A percentile compares a stretch with the other conserved stretches of the same genome.
phyloP scores from a whole-genome alignment of 129 eudicot genomes.

The Artemisia tridentata region DNA sequence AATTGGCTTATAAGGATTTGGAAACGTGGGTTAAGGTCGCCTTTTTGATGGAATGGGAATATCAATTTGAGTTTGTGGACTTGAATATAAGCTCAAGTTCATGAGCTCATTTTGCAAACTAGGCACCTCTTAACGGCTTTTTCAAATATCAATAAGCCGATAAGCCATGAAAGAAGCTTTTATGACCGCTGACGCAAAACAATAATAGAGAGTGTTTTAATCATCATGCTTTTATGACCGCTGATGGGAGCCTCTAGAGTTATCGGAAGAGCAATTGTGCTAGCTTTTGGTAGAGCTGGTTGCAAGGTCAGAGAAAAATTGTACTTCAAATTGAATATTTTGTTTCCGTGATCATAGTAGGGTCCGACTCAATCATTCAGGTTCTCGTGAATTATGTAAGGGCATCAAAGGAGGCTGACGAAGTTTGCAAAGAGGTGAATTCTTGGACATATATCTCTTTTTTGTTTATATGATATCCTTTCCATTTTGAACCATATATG shows the following conservation, averaged over 20 bases:
- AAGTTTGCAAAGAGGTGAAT: neutral
- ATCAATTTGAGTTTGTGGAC: no score
- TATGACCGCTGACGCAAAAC: no score
- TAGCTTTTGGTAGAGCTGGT: conserved; percentile 77
- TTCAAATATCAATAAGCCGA: no score
- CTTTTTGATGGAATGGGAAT: no score
- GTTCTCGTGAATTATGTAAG: conserved; percentile 61
- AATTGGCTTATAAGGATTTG: no score
- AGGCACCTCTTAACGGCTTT: no score
- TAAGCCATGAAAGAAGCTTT: no score
- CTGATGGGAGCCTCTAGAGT: conserved; percentile 99
- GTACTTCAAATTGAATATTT: neutral
- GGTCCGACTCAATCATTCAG: conserved; percentile 26
- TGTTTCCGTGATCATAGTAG: neutral
- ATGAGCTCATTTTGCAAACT: no score
- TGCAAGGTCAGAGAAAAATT: conserved; percentile 55
- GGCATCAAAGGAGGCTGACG: conserved; percentile 29
- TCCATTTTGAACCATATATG: neutral
- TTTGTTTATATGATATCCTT: neutral
- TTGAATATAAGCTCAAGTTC: no score
- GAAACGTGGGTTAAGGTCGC: no score
- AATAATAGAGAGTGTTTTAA: no score
- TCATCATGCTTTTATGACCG: no score
- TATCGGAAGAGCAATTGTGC: conserved; percentile 70
- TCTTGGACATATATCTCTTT: neutral